Conservation (phyloP, 2,329 filamentous ascomycete species). For the Aspergillus brasiliensis region DNA sequence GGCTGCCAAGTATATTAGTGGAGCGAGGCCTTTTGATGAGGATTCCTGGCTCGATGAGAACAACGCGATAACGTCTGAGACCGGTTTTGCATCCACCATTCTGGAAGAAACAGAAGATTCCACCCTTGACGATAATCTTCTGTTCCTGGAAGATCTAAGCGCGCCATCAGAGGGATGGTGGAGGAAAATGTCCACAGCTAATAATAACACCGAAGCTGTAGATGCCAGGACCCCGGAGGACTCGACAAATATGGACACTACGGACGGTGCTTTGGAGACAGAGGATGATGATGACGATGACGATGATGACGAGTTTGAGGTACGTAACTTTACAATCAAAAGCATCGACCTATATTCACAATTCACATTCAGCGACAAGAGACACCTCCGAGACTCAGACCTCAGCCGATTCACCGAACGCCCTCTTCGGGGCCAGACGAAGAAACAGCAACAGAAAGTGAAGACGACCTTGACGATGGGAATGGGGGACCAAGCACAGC, state of each 20-base stretch:
- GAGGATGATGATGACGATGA: constrained; percentile 36
- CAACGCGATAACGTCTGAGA: constrained; percentile 18
- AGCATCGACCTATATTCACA: not conserved
- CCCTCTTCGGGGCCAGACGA: constrained; percentile 3
- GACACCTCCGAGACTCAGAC: constrained; percentile 35
- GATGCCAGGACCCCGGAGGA: constrained; percentile 3
- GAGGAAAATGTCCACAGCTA: constrained; percentile 31
- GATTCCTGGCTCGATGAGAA: constrained; percentile 45
- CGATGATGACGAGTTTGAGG: constrained; percentile 45
- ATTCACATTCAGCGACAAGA: constrained; percentile 35
- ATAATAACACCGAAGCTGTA: not conserved
- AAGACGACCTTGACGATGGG: not conserved
- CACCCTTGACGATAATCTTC: not conserved
- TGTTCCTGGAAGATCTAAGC: constrained; percentile 16
- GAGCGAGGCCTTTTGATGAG: constrained; percentile 57
- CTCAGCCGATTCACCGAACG: constrained; percentile 8
- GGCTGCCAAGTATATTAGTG: constrained; percentile 57
- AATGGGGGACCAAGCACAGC: not conserved
- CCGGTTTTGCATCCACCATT: constrained; percentile 28
- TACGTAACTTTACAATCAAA: constrained; percentile 20
- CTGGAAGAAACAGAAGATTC: constrained; percentile 26
- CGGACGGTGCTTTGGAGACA: constrained; percentile 27
- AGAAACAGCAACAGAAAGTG: constrained; percentile 16
- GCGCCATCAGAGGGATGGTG: constrained; percentile 37
- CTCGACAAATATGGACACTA: constrained; percentile 16